These are phyloP conservation scores for Amylostereum areolatum DNA, from an alignment of 1,284 basidiomycete genomes.

Conservation along the genomic window DNA sequence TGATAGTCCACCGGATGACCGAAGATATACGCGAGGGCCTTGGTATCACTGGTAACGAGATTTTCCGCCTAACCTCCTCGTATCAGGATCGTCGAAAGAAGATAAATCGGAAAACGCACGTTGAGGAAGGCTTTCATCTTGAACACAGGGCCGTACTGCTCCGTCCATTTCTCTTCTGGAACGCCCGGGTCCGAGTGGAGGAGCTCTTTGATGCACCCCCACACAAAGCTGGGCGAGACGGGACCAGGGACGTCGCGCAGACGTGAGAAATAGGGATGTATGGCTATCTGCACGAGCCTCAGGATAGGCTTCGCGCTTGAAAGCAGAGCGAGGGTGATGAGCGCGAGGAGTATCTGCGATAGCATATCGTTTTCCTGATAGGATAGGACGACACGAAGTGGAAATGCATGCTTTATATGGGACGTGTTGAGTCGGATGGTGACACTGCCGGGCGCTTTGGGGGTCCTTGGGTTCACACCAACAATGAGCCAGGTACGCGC, in stretches of 20 bases:
- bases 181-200: slow-evolving; percentile 31
- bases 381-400: too few relatives aligned
- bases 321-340: neutral
- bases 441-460: too few relatives aligned
- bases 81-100: neutral
- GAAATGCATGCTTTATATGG: too few relatives aligned
- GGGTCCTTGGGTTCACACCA: too few relatives aligned
- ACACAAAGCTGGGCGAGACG: slow-evolving; percentile 40
- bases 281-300: slow-evolving; percentile 22
- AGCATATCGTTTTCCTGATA: too few relatives aligned
- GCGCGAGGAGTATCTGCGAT: too few relatives aligned
- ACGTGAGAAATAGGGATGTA: slow-evolving; percentile 30
- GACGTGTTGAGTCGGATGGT: too few relatives aligned
- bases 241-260: slow-evolving; percentile 46
- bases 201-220: slow-evolving; percentile 46
- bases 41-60: neutral
- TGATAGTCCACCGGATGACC: neutral
- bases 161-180: slow-evolving; percentile 48
- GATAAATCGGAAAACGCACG: slow-evolving; percentile 27
- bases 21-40: neutral
- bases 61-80: neutral
- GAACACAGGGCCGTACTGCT: slow-evolving; percentile 47
- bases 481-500: too few relatives aligned
- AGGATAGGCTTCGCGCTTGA: neutral
- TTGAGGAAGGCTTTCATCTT: slow-evolving; percentile 39